phyloP scores from a whole-genome alignment of 2,329 filamentous ascomycete genomes.

The Penicillium oxalicum region DNA sequence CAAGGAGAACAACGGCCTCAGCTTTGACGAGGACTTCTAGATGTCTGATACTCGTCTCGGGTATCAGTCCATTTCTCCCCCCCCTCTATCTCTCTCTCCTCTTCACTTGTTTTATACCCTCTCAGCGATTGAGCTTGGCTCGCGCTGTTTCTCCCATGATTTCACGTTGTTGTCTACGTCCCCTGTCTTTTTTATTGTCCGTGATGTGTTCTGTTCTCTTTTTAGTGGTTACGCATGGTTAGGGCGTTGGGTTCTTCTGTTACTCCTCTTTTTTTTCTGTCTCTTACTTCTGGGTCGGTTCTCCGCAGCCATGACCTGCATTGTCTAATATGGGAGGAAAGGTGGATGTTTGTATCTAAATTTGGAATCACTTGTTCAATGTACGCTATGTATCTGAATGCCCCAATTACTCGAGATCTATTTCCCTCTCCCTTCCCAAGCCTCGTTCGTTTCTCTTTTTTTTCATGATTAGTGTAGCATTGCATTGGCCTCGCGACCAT shows the following conservation, averaged over 20 bases:
- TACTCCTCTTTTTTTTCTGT: conserved; percentile 1
- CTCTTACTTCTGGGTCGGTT: conserved; percentile 10
- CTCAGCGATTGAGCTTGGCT: conserved; percentile 8
- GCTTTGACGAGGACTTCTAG: conserved; percentile 96
- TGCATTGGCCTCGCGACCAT: too few species aligned
- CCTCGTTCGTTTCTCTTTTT: too few species aligned
- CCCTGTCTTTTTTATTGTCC: conserved; percentile 11
- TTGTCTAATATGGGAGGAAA: conserved; percentile 18
- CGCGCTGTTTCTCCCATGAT: conserved; percentile 21
- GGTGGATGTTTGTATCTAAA: conserved; percentile 22
- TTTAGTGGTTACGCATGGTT: conserved; percentile 30
- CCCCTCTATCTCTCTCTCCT: conserved; percentile 5
- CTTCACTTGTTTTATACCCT: conserved; percentile 22
- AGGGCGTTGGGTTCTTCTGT: conserved; percentile 22
- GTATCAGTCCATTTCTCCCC: background rate
- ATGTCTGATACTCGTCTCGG: conserved; percentile 13
- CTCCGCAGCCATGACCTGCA: conserved; percentile 4
- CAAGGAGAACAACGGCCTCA: conserved; percentile 62
- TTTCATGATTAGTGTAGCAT: too few species aligned
- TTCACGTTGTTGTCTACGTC: conserved; percentile 15
- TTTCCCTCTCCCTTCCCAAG: too few species aligned
- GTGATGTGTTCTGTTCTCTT: conserved; percentile 27
- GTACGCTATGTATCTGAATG: conserved; percentile 3
- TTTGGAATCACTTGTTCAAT: conserved; percentile 16
- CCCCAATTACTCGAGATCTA: too few species aligned